Evolutionary conservation across 306 rosid genomes (phyloP).

Genomic region (Alnus glutinosa): DNA sequence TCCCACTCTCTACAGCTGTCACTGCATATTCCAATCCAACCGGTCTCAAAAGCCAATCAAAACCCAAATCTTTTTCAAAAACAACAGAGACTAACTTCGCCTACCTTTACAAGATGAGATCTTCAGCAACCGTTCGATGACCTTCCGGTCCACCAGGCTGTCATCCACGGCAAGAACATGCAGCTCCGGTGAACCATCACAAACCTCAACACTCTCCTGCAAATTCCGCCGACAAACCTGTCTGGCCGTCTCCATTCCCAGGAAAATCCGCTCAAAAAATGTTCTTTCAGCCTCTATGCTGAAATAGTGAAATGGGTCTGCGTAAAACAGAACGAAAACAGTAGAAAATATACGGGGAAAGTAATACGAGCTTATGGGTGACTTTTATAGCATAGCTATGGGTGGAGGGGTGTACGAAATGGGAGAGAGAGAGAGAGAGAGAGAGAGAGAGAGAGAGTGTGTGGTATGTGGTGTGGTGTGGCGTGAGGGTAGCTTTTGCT

Average conservation of each 20-base stretch:
- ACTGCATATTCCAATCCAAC: constrained; percentile 50
- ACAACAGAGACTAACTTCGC: neutral
- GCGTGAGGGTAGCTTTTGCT: constrained; percentile 24
- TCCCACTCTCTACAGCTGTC: constrained; percentile 92
- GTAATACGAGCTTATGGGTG: neutral
- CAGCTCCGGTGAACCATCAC: constrained; percentile 39
- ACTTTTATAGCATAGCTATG: constrained; percentile 9
- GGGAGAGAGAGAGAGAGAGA: neutral
- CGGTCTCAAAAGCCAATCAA: constrained; percentile 28
- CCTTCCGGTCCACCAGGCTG: constrained; percentile 76
- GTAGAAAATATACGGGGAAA: neutral
- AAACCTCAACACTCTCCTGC: constrained; percentile 36
- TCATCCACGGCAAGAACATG: constrained; percentile 97
- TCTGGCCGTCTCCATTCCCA: constrained; percentile 45
- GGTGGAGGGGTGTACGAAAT: neutral
- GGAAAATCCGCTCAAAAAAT: neutral
- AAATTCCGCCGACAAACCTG: constrained; percentile 43
- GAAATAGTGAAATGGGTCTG: neutral
- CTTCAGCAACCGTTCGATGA: constrained; percentile 76
- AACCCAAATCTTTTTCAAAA: neutral
- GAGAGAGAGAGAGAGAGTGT: too few species aligned
- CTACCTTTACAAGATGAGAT: constrained; percentile 84
- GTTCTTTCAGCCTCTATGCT: neutral
- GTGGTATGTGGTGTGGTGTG: neutral
- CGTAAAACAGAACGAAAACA: neutral